A percentile compares a stretch with the other conserved stretches of the same genome.
Conservation (phyloP, 257 asterid species). For the Nicotiana tabacum region DNA sequence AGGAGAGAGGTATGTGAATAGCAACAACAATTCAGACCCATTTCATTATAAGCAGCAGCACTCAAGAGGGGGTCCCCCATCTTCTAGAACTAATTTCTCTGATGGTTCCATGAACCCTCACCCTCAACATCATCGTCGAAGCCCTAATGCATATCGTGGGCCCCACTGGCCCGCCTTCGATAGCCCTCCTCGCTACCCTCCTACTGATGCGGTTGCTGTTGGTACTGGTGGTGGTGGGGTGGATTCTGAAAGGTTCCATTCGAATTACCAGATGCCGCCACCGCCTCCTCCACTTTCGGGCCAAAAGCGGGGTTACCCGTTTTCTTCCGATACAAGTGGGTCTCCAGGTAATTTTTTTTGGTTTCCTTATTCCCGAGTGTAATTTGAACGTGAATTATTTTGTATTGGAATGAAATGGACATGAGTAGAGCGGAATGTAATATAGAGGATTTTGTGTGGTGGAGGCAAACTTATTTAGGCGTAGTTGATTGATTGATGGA, state of each 20-base stretch:
- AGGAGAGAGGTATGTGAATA: constrained; percentile 34
- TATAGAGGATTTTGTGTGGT: background rate
- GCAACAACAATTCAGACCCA: constrained; percentile 22
- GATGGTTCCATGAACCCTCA: constrained; percentile 26
- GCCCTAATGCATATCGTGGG: constrained; percentile 11
- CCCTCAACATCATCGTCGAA: background rate
- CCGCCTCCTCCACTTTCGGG: constrained; percentile 35
- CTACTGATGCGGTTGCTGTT: constrained; percentile 28
- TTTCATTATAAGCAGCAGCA: background rate
- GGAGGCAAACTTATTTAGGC: background rate
- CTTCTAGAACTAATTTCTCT: constrained; percentile 7
- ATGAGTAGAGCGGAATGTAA: background rate
- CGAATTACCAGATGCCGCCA: constrained; percentile 34
- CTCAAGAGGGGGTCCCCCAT: constrained; percentile 6
- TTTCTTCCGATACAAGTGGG: constrained; percentile 39
- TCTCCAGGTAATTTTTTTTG: constrained; percentile 50
- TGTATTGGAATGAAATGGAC: background rate
- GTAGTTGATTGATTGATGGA: background rate
- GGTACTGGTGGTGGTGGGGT: constrained; percentile 29
- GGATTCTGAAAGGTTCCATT: constrained; percentile 38
- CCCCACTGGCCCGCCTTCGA: constrained; percentile 2
- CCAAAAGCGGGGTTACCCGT: constrained; percentile 66
- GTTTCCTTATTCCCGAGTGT: background rate
- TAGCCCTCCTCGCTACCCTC: constrained; percentile 39
- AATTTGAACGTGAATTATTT: background rate